phyloP scores from a whole-genome alignment of 2,329 filamentous ascomycete genomes.

The Sclerotinia trifoliorum region DNA sequence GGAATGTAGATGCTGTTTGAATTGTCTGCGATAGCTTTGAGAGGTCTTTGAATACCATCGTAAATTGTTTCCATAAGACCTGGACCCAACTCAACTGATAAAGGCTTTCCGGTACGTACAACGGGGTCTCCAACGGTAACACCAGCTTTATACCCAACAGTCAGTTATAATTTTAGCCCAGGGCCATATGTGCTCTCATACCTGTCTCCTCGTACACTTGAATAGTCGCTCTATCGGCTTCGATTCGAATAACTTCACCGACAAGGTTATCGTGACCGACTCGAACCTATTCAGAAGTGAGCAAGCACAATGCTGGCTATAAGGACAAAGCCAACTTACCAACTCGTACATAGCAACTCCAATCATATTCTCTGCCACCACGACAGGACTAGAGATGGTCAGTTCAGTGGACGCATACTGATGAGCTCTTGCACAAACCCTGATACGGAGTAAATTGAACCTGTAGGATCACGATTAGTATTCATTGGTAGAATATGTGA shows the following conservation, averaged over 20 bases:
- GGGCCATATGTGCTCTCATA: slow-evolving; percentile 45
- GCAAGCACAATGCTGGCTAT: background rate
- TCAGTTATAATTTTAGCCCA: slow-evolving; percentile 4
- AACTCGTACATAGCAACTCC: slow-evolving; percentile 99
- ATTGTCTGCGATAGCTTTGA: slow-evolving; percentile 75
- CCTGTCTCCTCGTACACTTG: slow-evolving; percentile 99
- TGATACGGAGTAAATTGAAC: slow-evolving; percentile 70
- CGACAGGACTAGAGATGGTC: slow-evolving; percentile 69
- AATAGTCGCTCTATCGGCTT: slow-evolving; percentile 90
- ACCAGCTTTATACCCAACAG: slow-evolving; percentile 61
- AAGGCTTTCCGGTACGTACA: slow-evolving; percentile 82
- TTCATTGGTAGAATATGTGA: slow-evolving; percentile 18
- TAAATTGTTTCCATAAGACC: slow-evolving; percentile 99
- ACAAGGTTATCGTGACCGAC: slow-evolving; percentile 90
- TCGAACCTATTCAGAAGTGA: slow-evolving; percentile 62
- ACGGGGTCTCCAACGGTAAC: slow-evolving; percentile 96
- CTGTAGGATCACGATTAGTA: slow-evolving; percentile 41
- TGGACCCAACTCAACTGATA: slow-evolving; percentile 95
- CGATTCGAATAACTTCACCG: slow-evolving; percentile 98
- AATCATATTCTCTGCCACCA: slow-evolving; percentile 97
- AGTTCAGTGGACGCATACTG: slow-evolving; percentile 19
- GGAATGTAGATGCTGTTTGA: slow-evolving; percentile 96
- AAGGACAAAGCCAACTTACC: slow-evolving; percentile 42
- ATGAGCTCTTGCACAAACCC: slow-evolving; percentile 45
- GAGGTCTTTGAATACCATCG: slow-evolving; percentile 95